Evolutionary conservation across 2,329 filamentous ascomycete species (phyloP), one percentile per base, ranked within the genome.

Genomic region (Scedosporium dehoogii): DNA sequence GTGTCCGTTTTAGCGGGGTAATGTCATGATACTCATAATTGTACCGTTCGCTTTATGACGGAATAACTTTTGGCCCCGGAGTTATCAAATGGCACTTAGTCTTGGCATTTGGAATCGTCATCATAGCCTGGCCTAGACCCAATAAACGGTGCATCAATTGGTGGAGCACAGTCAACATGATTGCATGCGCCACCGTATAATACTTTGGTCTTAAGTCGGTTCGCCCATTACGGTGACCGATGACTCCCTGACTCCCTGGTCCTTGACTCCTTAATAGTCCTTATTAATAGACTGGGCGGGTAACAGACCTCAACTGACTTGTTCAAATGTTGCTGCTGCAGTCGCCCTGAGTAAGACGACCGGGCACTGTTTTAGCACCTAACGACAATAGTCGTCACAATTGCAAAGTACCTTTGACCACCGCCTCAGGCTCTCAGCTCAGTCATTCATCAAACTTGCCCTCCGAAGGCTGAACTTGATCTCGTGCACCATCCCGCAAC

Each of bases 1-100:
- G 53, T 10, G 29, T 58, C 25, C 38, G 56, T 58, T 58, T 38
- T 21, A 58, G 56, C 56, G 56, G 56, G 29, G 56, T 58, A 38
- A 3, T 21, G 56, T 33, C 6, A 33, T 27, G 18, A 53, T 25
- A 51, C 46, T 33, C 29, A 33, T 38, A 38, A 38, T 38, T 12
- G 33, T 12, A 38, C 33, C 33, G 33, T 38, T 38, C 33, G 6
- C 10, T 38, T 38, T 12, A 38, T 38, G 33, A 38, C 33, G 33
- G 33, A 38, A 38, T 38, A 12, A 38, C 33, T 12, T 38, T 38
- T 38, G 6, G 29, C 3, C 5, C 29, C 4, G 33, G 14, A 4
- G 33, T 12, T 38, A 38, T 38, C 10, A 12, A 38, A 33, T 33
- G 33, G 33, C 33, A 12, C 33, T 6, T 12, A 38, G 33, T 38